A percentile compares a stretch with the other conserved stretches of the same genome.
Evolutionary conservation across 2,329 filamentous ascomycete genomes (phyloP).

Genomic region (Thelonectria rubi): DNA sequence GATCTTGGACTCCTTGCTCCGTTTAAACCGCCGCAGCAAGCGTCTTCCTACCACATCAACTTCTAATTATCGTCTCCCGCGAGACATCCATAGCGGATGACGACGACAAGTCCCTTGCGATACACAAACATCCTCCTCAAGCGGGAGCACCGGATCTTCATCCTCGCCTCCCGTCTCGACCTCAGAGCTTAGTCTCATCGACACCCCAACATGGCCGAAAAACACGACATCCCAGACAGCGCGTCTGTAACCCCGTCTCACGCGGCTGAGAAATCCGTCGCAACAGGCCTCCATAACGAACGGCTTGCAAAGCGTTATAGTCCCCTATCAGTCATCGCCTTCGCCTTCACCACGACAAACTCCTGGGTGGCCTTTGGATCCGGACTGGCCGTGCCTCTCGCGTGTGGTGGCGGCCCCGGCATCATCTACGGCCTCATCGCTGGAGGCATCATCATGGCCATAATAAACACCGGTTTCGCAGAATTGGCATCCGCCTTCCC

Average conservation of each 20-base stretch:
- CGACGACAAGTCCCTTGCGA: conserved; percentile 19
- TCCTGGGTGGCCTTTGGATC: conserved; percentile 42
- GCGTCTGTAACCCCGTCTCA: conserved; percentile 33
- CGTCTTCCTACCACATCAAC: neutral
- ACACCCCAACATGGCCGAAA: conserved; percentile 21
- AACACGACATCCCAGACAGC: conserved; percentile 23
- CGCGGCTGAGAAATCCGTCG: conserved; percentile 26
- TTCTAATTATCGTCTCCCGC: neutral
- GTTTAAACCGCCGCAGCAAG: neutral
- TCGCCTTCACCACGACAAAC: conserved; percentile 41
- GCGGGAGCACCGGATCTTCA: conserved; percentile 25
- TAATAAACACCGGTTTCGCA: conserved; percentile 39
- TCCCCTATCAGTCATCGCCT: conserved; percentile 39
- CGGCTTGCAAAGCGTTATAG: conserved; percentile 38
- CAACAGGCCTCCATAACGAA: conserved; percentile 21
- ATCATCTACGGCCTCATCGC: conserved; percentile 40
- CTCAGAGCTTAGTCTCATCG: conserved; percentile 14
- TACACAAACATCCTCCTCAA: conserved; percentile 30
- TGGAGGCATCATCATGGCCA: conserved; percentile 36
- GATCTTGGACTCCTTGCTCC: neutral
- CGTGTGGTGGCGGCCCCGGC: conserved; percentile 38
- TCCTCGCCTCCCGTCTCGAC: conserved; percentile 28
- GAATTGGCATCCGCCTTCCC: conserved; percentile 41
- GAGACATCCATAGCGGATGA: conserved; percentile 21
- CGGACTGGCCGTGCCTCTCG: conserved; percentile 36